These are phyloP conservation scores for Acanthamoeba lenticulata DNA, from an alignment of 208 protist genomes.

Conservation along the genomic window DNA sequence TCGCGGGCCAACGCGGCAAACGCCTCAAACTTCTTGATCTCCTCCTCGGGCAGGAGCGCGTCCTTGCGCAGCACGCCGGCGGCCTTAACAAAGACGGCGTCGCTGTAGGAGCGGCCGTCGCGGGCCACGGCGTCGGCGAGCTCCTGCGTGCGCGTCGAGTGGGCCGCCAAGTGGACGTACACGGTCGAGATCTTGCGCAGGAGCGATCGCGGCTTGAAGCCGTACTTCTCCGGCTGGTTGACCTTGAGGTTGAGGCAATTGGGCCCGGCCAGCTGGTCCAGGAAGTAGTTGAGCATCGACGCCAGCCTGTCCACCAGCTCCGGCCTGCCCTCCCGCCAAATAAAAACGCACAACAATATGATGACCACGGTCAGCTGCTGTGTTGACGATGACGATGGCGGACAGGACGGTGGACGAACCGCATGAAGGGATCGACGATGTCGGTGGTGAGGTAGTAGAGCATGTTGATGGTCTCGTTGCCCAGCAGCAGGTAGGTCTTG, in stretches of 20 bases:
- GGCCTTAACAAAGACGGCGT: conserved; percentile 69
- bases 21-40: conserved; percentile 20
- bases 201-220: conserved; percentile 74
- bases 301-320: conserved; percentile 82
- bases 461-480: conserved; percentile 76
- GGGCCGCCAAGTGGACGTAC: conserved; percentile 69
- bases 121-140: conserved; percentile 74
- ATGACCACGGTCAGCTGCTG: neutral
- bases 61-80: conserved; percentile 54
- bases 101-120: conserved; percentile 75
- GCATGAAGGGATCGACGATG: conserved; percentile 62
- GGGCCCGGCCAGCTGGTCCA: conserved; percentile 79
- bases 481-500: conserved; percentile 64
- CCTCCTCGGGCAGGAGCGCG: conserved; percentile 11
- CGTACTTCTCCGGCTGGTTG: conserved; percentile 73
- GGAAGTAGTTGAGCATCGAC: conserved; percentile 83
- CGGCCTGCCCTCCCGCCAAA: neutral
- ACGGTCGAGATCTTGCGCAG: conserved; percentile 72
- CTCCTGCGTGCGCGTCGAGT: neutral
- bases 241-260: conserved; percentile 81
- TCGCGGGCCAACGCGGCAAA: conserved; percentile 29
- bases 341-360: neutral
- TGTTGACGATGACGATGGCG: neutral
- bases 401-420: neutral
- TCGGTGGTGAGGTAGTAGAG: conserved; percentile 69